Evolutionary conservation across 345 rosid genomes (phyloP).

Genomic region (Adansonia digitata): DNA sequence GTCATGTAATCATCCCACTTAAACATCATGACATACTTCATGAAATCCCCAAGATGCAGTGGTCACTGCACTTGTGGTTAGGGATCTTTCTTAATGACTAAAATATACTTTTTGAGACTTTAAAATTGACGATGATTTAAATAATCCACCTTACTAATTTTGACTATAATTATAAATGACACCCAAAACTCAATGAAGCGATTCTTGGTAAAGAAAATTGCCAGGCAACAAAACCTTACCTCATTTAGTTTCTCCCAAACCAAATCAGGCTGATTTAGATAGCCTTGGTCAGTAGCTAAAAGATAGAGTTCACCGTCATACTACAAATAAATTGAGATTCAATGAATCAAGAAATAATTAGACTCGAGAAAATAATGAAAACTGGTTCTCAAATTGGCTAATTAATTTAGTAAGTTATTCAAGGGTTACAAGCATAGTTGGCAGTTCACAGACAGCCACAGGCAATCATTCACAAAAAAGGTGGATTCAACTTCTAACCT

Average conservation of each 20-base stretch:
- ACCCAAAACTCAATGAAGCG: background rate
- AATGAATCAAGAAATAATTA: background rate
- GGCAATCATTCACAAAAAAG: slow-evolving; percentile 6
- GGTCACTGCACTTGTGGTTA: background rate
- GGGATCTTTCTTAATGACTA: background rate
- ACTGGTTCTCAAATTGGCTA: background rate
- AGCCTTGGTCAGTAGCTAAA: slow-evolving; percentile 97
- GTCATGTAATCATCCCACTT: background rate
- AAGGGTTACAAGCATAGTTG: background rate
- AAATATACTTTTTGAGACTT: background rate
- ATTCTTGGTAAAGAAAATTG: background rate
- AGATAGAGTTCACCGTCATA: slow-evolving; percentile 92
- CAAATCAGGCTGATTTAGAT: slow-evolving; percentile 82
- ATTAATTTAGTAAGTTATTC: slow-evolving; percentile 5
- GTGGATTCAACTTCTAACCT: slow-evolving; percentile 44
- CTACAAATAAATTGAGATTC: slow-evolving; percentile 44
- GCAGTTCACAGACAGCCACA: background rate
- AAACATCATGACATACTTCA: background rate
- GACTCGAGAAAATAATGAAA: background rate
- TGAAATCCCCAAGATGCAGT: background rate
- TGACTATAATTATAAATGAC: background rate
- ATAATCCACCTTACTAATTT: background rate
- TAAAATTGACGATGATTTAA: background rate
- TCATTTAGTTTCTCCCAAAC: slow-evolving; percentile 98
- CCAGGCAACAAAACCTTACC: slow-evolving; percentile 37